Percentiles rank a stretch among this genome's conserved stretches.
Evolutionary conservation across 1,139 yeast species (phyloP).

Genomic region (Candida sp.): DNA sequence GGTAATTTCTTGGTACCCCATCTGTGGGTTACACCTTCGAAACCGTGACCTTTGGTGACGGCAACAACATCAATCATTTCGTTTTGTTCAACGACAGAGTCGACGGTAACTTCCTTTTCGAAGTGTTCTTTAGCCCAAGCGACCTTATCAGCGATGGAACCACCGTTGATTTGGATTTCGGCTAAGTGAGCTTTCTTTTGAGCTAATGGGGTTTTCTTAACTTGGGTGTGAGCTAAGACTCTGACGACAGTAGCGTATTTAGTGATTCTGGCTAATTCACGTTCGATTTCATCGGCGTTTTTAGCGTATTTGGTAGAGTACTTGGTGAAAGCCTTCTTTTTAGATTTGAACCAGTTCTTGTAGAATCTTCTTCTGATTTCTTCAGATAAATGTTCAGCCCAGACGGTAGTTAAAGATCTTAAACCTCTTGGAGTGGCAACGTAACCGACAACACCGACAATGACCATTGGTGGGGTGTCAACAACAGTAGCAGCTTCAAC

Average conservation of each 20-base stretch:
- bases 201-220: conserved; percentile 98
- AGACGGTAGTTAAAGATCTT: conserved; percentile 98
- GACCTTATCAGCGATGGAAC: conserved; percentile 95
- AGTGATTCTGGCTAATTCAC: conserved; percentile 97
- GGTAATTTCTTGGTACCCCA: conserved; percentile 99
- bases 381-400: conserved; percentile 99
- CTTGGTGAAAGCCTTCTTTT: conserved; percentile 99
- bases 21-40: conserved; percentile 99
- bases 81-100: conserved; percentile 96
- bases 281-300: conserved; percentile 85
- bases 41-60: conserved; percentile 99
- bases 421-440: conserved; percentile 99
- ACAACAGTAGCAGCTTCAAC: conserved; percentile 99
- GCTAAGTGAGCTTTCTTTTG: conserved; percentile 99
- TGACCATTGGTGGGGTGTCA: conserved; percentile 98
- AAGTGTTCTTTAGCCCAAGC: conserved; percentile 99
- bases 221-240: conserved; percentile 99
- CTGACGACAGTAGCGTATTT: conserved; percentile 99
- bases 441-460: conserved; percentile 99
- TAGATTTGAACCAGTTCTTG: conserved; percentile 99
- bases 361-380: conserved; percentile 99
- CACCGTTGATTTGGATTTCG: conserved; percentile 99
- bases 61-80: conserved; percentile 99
- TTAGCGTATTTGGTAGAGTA: conserved; percentile 98
- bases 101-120: conserved; percentile 97